Evolutionary conservation across 495 filamentous ascomycete species (phyloP).

Genomic region (Oleoguttula mirabilis): DNA sequence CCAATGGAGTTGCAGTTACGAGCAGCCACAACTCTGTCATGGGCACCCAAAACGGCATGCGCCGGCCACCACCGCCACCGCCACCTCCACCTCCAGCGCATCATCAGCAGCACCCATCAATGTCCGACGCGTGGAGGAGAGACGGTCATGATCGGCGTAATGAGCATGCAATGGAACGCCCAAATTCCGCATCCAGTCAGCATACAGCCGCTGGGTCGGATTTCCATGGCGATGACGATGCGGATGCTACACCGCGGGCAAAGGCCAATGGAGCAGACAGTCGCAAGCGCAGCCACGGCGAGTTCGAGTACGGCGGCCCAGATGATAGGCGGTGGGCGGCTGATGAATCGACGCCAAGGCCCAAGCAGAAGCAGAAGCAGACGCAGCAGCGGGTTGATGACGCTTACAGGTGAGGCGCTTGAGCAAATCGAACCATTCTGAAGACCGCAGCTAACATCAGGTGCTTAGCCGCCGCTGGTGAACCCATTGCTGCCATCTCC

Average conservation of each 20-base stretch:
- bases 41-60: not conserved
- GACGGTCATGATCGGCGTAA: constrained; percentile 10
- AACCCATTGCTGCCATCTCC: too few relatives aligned
- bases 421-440: constrained; percentile 4
- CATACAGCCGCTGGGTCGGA: constrained; percentile 26
- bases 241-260: constrained; percentile 7
- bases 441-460: constrained; percentile 10
- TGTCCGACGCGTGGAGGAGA: constrained; percentile 18
- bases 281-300: constrained; percentile 27
- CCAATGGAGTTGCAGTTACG: not conserved
- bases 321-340: too few relatives aligned
- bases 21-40: constrained; percentile 3
- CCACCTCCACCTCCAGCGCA: constrained; percentile 18
- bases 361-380: not conserved
- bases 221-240: constrained; percentile 17
- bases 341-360: too few relatives aligned
- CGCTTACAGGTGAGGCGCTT: not conserved
- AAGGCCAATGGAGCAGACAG: not conserved
- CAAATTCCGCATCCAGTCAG: constrained; percentile 24
- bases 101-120: constrained; percentile 3
- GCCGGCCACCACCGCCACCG: constrained; percentile 16
- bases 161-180: constrained; percentile 7
- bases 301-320: constrained; percentile 14
- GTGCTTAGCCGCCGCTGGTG: not conserved
- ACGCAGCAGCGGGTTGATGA: not conserved